Conservation (phyloP, 2,329 filamentous ascomycete species). For the Nigrospora oryzae region DNA sequence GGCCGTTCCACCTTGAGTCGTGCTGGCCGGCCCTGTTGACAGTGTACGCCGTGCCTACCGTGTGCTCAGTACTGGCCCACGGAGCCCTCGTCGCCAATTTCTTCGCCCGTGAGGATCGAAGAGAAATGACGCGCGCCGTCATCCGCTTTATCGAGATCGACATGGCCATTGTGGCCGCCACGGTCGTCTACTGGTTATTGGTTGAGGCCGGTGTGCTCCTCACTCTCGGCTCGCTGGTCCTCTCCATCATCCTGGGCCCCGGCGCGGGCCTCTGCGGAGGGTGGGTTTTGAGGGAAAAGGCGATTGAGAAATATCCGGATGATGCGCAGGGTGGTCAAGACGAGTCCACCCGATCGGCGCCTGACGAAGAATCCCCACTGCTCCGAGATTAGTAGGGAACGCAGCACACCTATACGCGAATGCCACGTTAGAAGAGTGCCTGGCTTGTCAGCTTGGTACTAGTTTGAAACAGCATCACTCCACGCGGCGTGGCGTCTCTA, state of each 20-base stretch:
- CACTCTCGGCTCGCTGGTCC: slow-evolving; percentile 13
- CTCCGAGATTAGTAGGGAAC: too few relatives aligned
- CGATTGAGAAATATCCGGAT: slow-evolving; percentile 6
- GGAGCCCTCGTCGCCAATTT: slow-evolving; percentile 30
- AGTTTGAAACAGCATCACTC: too few relatives aligned
- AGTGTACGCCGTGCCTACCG: slow-evolving; percentile 36
- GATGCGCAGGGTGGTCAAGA: background rate
- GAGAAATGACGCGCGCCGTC: slow-evolving; percentile 39
- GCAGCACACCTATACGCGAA: too few relatives aligned
- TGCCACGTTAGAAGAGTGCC: too few relatives aligned
- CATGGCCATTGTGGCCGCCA: slow-evolving; percentile 32
- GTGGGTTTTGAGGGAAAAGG: slow-evolving; percentile 13
- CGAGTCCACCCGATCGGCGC: too few relatives aligned
- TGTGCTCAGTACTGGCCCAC: slow-evolving; percentile 34
- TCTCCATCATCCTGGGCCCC: slow-evolving; percentile 22
- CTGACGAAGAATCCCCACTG: too few relatives aligned
- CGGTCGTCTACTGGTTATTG: slow-evolving; percentile 44
- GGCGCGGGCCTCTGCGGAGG: slow-evolving; percentile 24
- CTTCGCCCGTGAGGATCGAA: slow-evolving; percentile 32
- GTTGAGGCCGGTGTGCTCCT: slow-evolving; percentile 38
- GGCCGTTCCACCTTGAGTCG: slow-evolving; percentile 33
- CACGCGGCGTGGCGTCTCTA: too few relatives aligned
- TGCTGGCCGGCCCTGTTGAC: slow-evolving; percentile 25
- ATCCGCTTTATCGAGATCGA: slow-evolving; percentile 39
- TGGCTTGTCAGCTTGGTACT: too few relatives aligned